Evolutionary conservation across 371 early-diverging fungal species (phyloP).

Genomic region (Lichtheimia corymbifera): DNA sequence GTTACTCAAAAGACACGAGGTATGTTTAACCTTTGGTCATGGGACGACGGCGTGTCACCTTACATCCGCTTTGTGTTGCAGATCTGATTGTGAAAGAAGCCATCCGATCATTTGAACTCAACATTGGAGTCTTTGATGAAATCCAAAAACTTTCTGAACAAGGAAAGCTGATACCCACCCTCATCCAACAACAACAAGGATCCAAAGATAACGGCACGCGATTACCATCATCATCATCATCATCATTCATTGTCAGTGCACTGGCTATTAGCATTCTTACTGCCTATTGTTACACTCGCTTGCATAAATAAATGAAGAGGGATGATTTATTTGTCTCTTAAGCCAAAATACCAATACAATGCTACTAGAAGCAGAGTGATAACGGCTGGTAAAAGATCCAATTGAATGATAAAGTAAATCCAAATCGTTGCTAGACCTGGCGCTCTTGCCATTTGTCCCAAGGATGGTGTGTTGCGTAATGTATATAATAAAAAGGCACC

Average conservation of each 20-base stretch:
- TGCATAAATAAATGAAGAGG: not conserved
- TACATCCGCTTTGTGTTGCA: slow-evolving; percentile 1
- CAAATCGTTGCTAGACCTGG: slow-evolving; percentile 64
- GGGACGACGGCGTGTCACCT: too few species aligned
- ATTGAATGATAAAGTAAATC: slow-evolving; percentile 60
- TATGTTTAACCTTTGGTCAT: slow-evolving; percentile 11
- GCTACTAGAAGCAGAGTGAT: slow-evolving; percentile 47
- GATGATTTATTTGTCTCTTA: slow-evolving; percentile 11
- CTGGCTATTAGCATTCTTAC: too few species aligned
- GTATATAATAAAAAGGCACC: slow-evolving; percentile 61
- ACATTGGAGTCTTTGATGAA: slow-evolving; percentile 52
- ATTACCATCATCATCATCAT: too few species aligned
- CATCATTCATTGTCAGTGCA: too few species aligned
- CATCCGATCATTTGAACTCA: slow-evolving; percentile 43
- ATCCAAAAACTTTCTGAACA: slow-evolving; percentile 41
- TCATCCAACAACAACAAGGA: too few species aligned
- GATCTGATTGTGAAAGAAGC: slow-evolving; percentile 46
- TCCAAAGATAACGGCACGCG: too few species aligned
- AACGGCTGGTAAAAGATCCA: slow-evolving; percentile 57
- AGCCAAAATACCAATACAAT: slow-evolving; percentile 57
- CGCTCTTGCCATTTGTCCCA: slow-evolving; percentile 65
- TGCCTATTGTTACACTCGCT: not conserved
- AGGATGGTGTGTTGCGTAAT: slow-evolving; percentile 54
- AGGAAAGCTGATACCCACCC: slow-evolving; percentile 20
- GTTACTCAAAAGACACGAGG: slow-evolving; percentile 35